Evolutionary conservation across 73 alveolate species (phyloP).

Genomic region (Paramecium octaurelia): DNA sequence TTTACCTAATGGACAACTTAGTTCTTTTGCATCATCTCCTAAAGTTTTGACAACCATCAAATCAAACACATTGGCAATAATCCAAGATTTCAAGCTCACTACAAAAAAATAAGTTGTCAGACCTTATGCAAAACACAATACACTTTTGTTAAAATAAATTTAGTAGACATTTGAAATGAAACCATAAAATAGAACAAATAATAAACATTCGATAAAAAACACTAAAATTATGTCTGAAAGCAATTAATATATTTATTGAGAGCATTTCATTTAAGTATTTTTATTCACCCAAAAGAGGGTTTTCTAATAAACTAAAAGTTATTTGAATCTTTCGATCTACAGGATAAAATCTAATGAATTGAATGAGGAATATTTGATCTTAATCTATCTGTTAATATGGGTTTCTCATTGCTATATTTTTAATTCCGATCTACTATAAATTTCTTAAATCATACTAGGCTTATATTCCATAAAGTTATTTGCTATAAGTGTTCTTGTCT

Average conservation of each 20-base stretch:
- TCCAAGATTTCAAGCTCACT: neutral
- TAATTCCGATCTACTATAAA: neutral
- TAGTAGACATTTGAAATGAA: neutral
- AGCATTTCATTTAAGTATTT: neutral
- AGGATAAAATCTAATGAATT: neutral
- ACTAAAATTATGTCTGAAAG: neutral
- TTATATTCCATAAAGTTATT: neutral
- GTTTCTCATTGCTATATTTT: neutral
- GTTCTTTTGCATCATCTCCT: neutral
- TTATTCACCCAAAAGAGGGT: neutral
- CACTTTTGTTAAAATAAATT: neutral
- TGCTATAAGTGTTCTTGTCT: neutral
- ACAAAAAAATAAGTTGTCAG: neutral
- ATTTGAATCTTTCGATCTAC: neutral
- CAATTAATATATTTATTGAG: neutral
- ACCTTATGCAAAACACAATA: neutral
- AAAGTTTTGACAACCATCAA: neutral
- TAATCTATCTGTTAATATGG: neutral
- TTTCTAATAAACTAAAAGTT: neutral
- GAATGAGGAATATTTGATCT: slow-evolving; percentile 2
- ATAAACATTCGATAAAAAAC: neutral
- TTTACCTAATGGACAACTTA: neutral
- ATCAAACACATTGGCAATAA: neutral
- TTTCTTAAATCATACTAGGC: neutral
- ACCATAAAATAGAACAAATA: neutral